Base-by-base conservation (phyloP, 306 rosid genomes). In the Calophaca sinica region DNA sequence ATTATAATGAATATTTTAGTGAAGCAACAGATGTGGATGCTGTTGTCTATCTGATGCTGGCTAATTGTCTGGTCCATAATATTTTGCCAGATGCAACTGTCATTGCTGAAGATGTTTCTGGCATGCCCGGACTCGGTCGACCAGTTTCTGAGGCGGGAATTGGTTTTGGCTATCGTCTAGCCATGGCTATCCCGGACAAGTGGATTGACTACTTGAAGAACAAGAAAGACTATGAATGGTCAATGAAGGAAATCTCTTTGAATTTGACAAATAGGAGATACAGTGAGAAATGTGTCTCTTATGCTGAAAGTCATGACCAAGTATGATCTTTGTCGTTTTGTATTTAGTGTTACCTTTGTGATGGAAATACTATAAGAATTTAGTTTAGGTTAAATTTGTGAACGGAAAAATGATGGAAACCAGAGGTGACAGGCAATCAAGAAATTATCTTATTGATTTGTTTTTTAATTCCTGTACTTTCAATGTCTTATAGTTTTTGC, bases 231-330 rank as follows among this genome's bases (percentile, higher is more conserved):
- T 38, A 74, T 38, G 84, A 89, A 72, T 94, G 98, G 98, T 91
- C 96, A 8, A 86, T 94, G 98, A 68, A 77, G 62, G 97, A 91
- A 75, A 89, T 94, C 45, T 84, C 88, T 80, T 38, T 46, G 82
- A 86, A 68, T 86, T 87, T 94, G 89, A 94, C 98, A 39, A 91
- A 94, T 81, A 82, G 98, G 86, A 91, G 98, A 81, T 94, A 89
- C 89, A 84, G 85, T 8, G 98, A 94, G 91, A 89, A 86, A 84
- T 94, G 98, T 55, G 78, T 94, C 59, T 77, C 98, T 42, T 91
- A 91, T 82, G 98, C 98, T 63, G 98, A 94, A 82, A 91, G 98
- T 82, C 98, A 94, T 71, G 98, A 94, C 83, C 98, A 94, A 94
- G 98, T 94, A 79, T 74, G 78, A 54, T 55, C 38, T 39, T 42